Evolutionary conservation across 2,329 filamentous ascomycete species (phyloP).

Genomic region (Colletotrichum tropicale): DNA sequence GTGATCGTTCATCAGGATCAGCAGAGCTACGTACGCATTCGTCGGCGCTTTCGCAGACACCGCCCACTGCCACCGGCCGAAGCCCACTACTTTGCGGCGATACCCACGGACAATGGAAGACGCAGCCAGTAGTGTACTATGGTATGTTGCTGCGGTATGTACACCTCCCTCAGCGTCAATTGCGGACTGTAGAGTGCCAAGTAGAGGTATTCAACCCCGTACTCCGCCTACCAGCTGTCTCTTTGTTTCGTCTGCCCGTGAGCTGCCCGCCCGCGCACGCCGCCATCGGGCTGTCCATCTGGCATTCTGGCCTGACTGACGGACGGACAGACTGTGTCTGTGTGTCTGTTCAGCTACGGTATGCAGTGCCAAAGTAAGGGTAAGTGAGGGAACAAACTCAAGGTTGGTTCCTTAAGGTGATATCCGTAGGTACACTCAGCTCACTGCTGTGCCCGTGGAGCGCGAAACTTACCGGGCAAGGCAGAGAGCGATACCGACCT

Average conservation of each 20-base stretch:
- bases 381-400: not conserved
- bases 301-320: not conserved
- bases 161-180: not conserved
- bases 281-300: not conserved
- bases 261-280: not conserved
- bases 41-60: slow-evolving; percentile 12
- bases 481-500: not conserved
- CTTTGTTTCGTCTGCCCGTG: not conserved
- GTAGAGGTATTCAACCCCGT: not conserved
- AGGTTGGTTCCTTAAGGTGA: not conserved
- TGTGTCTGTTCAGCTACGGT: not conserved
- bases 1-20: not conserved
- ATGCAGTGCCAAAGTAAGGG: not conserved
- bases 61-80: not conserved
- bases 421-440: not conserved
- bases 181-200: not conserved
- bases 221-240: not conserved
- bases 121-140: not conserved
- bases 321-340: not conserved
- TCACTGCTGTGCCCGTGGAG: not conserved
- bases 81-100: not conserved
- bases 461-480: not conserved
- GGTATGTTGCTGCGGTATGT: not conserved
- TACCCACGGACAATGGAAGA: not conserved
- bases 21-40: not conserved